phyloP scores from a whole-genome alignment of 108 stramenopile species.

The Cyclotella kingstonii region DNA sequence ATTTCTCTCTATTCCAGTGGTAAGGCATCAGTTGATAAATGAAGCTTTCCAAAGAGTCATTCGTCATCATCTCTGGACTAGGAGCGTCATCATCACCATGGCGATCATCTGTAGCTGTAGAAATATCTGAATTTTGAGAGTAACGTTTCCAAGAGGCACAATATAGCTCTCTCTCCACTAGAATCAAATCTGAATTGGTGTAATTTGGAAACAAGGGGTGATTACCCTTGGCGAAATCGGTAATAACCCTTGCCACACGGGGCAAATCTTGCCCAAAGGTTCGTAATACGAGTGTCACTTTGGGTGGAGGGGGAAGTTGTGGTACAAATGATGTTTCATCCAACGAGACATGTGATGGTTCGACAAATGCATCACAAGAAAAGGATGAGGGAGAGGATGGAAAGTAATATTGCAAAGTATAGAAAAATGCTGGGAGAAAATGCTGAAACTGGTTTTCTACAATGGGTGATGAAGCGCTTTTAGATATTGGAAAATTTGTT shows the following conservation, averaged over 20 bases:
- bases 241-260: constrained; percentile 56
- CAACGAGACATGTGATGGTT: too few relatives aligned
- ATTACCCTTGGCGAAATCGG: constrained; percentile 67
- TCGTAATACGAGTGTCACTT: constrained; percentile 68
- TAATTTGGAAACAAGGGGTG: constrained; percentile 72
- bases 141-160: constrained; percentile 62
- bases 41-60: too few relatives aligned
- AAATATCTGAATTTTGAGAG: too few relatives aligned
- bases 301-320: constrained; percentile 19
- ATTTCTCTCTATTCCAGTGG: neutral
- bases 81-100: constrained; percentile 13
- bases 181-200: constrained; percentile 46
- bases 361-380: too few relatives aligned
- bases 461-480: too few relatives aligned
- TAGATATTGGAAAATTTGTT: too few relatives aligned
- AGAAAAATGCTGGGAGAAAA: constrained; percentile 77
- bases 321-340: too few relatives aligned
- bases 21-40: too few relatives aligned
- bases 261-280: constrained; percentile 78
- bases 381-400: constrained; percentile 15
- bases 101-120: too few relatives aligned
- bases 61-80: too few relatives aligned
- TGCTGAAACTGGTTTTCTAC: constrained; percentile 23
- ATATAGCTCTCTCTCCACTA: constrained; percentile 40
- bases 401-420: constrained; percentile 51